Base-by-base conservation (phyloP, 805 yeast genomes). In the Torulaspora microellipsoides region DNA sequence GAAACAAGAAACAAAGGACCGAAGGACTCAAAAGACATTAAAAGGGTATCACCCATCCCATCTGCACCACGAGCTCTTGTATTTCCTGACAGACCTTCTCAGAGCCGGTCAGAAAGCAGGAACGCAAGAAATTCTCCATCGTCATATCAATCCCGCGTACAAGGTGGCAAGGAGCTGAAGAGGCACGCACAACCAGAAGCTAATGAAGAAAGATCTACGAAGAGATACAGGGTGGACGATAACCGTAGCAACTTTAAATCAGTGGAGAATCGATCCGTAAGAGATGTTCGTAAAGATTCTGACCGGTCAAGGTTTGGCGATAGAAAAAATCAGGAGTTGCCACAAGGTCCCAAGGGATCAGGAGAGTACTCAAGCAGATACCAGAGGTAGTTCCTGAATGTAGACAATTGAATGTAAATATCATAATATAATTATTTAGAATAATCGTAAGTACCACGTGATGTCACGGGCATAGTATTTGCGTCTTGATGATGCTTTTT, bases 271-370 rank as follows among this genome's bases (percentile, higher is more conserved):
- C 37, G 45, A n/a, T 13, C 36, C n/a, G 9, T 37, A 20, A 27
- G 25, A 34, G 42, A 34, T 15, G 3, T 23, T 15, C 38, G 25
- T 13, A 36, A 36, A 20, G 43, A 40, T n/a, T 13, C 25, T 15
- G 45, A 43, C 4, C 38, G 49, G 7, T 42, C 49, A 13, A 48
- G 54, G 32, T 46, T 36, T 27, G 15, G 31, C 27, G 43, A 42
- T 31, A 28, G 42, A 13, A 42, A 43, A 14, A 45, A 38, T 9
- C 47, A 46, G 8, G 35, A 31, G 3, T 32, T 58, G 6, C 62
- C 62, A 6, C 59, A 58, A 31, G 62, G 62, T 1, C 62, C 62
- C 6, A 54, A 48, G 27, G 46, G 43, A 12, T 38, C 49, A 13
- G 35, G 42, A 13, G 47, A 47, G 28, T 23, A 35, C 8, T 36